Conservation (phyloP, 2,329 filamentous ascomycete species). For the Dactylellina cionopaga region DNA sequence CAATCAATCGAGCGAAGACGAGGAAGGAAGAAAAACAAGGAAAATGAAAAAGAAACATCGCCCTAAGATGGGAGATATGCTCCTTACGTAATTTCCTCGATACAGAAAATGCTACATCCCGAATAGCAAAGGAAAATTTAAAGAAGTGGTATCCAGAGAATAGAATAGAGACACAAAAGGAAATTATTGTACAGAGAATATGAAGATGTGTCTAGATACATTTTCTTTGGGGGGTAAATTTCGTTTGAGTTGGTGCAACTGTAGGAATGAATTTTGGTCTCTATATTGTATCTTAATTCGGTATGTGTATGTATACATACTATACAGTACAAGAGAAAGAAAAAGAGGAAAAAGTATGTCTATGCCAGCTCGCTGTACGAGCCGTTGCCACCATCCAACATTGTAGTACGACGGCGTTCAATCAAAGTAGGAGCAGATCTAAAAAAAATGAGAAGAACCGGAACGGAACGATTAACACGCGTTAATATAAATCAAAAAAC, state of each 20-base stretch:
- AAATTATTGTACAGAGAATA: background rate
- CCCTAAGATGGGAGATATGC: no score
- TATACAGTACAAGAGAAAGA: background rate
- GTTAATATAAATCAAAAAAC: background rate
- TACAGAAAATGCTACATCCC: background rate
- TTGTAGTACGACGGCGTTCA: background rate
- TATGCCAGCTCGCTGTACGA: slow-evolving; percentile 11
- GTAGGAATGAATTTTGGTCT: background rate
- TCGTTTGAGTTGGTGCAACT: no score
- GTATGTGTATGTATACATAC: background rate
- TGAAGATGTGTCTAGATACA: background rate
- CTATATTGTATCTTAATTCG: no score
- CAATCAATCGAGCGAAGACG: background rate
- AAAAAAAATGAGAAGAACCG: slow-evolving; percentile 7
- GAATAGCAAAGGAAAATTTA: background rate
- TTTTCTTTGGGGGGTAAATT: no score
- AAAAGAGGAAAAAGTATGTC: background rate
- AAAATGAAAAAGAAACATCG: no score
- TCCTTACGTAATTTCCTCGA: no score
- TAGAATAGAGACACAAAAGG: background rate
- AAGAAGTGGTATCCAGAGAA: background rate
- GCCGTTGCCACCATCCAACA: background rate
- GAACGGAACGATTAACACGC: slow-evolving; percentile 14
- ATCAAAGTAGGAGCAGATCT: slow-evolving; percentile 33
- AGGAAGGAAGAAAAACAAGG: background rate